Base-by-base conservation (phyloP, 805 yeast species). In the Saturnispora hagleri region DNA sequence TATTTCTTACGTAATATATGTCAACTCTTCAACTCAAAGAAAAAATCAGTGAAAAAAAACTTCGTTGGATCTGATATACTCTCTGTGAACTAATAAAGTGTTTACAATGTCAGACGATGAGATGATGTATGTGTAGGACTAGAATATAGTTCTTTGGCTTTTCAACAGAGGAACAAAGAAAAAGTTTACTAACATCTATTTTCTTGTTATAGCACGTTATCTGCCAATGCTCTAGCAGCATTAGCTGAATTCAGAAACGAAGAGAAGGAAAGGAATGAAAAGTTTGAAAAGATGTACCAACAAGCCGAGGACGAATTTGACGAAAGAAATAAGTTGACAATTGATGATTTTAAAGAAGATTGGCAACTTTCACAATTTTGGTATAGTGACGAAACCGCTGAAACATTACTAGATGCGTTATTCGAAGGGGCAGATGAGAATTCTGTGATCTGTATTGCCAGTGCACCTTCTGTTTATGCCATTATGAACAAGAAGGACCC, bases 331-430 rank as follows among this genome's bases (percentile, higher is more conserved):
- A 38, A 50, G 12, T 49, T 62, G 12, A 52, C 66, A 20, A 90
- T 90, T 67, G 87, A 83, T 50, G 73, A 80, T 38, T 89, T 89
- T 66, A 74, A 85, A 62, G 97, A 89, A 67, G 96, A 89, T 67
- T 89, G 97, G 97, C 93, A 88, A 62, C 73, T 90, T 38, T 88
- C 96, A 1, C 97, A 89, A 66, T 89, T 89, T 69, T 89, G 97
- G 89, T 89, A 88, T 62, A 70, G 76, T 52, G 90, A 88, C 54
- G 68, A 71, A 3, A 89, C 97, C 0, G 89, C 96, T 0, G 75
- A 74, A 48, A 62, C 68, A 0, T 65, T 88, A 18, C 93, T 88
- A 0, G 77, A 76, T 54, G 93, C 87, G 7, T 70, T 89, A 42
- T 66, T 89, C 13, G 86, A 82, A 35, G 93, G 88, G 7, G 93